Percentiles rank a stretch among this genome's conserved stretches.
These are phyloP conservation scores for Colletotrichum sp. DNA, from an alignment of 2,329 filamentous ascomycete genomes.

Conservation along the genomic window DNA sequence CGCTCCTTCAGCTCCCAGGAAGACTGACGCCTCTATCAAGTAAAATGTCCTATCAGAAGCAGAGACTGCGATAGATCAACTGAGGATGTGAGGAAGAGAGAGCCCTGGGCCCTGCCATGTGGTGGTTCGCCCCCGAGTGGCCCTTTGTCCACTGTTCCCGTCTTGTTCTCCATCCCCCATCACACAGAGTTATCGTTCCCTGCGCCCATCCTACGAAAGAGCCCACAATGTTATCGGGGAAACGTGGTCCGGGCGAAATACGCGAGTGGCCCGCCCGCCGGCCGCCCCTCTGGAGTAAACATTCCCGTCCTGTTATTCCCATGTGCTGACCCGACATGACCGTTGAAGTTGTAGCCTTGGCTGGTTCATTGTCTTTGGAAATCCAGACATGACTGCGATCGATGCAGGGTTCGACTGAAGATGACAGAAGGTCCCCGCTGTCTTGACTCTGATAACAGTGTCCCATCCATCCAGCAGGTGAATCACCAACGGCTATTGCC, in stretches of 20 bases:
- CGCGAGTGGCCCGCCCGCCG: not conserved
- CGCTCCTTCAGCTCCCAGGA: not conserved
- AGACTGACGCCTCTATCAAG: not conserved
- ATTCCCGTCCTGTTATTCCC: not conserved
- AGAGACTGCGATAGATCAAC: not conserved
- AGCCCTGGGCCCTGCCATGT: not conserved
- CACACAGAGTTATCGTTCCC: not conserved
- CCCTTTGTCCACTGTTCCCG: not conserved
- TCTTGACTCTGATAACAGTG: not conserved
- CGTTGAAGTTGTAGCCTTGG: not conserved
- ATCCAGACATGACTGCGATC: not conserved
- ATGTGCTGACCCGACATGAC: not conserved
- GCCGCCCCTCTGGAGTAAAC: not conserved
- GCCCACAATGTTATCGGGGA: not conserved
- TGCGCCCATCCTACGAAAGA: not conserved
- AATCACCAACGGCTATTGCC: constrained; percentile 14
- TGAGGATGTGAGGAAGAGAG: not conserved
- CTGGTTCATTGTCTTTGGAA: not conserved
- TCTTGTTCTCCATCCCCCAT: not conserved
- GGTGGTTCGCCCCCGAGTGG: not conserved
- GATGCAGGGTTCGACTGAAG: constrained; percentile 1
- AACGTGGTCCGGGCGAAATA: not conserved
- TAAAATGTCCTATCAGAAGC: not conserved
- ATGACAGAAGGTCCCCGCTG: not conserved
- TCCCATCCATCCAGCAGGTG: not conserved